These are phyloP conservation scores for Eucalyptus polyanthemos DNA, from an alignment of 345 rosid species.

Conservation along the genomic window DNA sequence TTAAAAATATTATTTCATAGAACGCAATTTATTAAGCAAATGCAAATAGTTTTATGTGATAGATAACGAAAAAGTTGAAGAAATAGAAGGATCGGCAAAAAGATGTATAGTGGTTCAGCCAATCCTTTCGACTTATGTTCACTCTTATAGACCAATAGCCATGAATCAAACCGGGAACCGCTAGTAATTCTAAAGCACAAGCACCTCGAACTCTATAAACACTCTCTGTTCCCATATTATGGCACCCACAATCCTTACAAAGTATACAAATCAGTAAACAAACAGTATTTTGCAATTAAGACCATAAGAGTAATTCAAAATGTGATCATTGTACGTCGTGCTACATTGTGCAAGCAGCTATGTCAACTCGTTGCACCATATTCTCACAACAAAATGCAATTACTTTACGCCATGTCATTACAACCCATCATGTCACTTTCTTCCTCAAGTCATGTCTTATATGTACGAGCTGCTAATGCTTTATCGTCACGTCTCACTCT, in stretches of 20 bases:
- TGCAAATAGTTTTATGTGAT: neutral
- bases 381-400: neutral
- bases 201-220: neutral
- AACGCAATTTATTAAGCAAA: neutral
- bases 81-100: neutral
- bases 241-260: neutral
- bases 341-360: no score
- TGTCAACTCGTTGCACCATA: no score
- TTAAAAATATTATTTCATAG: neutral
- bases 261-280: neutral
- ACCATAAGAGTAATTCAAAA: neutral
- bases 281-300: neutral
- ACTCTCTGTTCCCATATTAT: neutral
- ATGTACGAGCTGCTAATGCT: neutral
- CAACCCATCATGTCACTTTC: fast-evolving
- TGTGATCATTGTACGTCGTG: fast-evolving
- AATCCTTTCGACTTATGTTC: neutral
- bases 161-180: neutral
- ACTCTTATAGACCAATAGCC: neutral
- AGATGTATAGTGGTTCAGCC: neutral
- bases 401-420: neutral
- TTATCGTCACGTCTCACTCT: neutral
- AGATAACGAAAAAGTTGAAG: neutral
- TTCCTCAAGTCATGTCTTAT: neutral
- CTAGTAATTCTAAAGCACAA: no score